A percentile compares a stretch with the other conserved stretches of the same genome.
Evolutionary conservation across 1,139 yeast genomes (phyloP).

Genomic region (Saccharomyces hybrid): DNA sequence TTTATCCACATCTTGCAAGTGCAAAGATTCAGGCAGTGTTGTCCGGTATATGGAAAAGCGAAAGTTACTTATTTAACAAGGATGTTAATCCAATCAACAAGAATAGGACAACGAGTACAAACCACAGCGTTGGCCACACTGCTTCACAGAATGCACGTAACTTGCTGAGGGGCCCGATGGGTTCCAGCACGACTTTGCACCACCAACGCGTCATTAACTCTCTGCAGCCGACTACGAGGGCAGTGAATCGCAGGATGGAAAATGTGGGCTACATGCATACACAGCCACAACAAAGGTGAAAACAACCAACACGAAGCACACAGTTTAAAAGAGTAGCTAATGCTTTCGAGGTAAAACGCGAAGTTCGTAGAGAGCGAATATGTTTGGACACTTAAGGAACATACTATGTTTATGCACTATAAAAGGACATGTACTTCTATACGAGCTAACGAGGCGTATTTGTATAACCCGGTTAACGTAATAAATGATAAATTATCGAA

Average conservation of each 20-base stretch:
- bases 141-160: constrained; percentile 6
- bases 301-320: neutral
- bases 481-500: neutral
- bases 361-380: neutral
- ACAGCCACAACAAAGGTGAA: neutral
- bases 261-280: constrained; percentile 25
- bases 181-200: constrained; percentile 16
- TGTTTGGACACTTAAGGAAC: neutral
- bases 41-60: constrained; percentile 27
- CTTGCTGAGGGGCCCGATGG: constrained; percentile 16
- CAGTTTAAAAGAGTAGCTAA: neutral
- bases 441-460: neutral
- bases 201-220: constrained; percentile 25
- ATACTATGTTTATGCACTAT: neutral
- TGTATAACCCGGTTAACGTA: neutral
- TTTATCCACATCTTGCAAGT: constrained; percentile 17
- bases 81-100: constrained; percentile 22
- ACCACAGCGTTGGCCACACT: constrained; percentile 7
- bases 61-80: constrained; percentile 21
- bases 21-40: constrained; percentile 22
- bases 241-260: constrained; percentile 29
- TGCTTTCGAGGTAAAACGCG: neutral
- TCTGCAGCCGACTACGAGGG: constrained; percentile 30
- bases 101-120: constrained; percentile 6
- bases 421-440: neutral